These are phyloP conservation scores for Aspergillus nidulans DNA, from an alignment of 495 filamentous ascomycete genomes.

Conservation along the genomic window DNA sequence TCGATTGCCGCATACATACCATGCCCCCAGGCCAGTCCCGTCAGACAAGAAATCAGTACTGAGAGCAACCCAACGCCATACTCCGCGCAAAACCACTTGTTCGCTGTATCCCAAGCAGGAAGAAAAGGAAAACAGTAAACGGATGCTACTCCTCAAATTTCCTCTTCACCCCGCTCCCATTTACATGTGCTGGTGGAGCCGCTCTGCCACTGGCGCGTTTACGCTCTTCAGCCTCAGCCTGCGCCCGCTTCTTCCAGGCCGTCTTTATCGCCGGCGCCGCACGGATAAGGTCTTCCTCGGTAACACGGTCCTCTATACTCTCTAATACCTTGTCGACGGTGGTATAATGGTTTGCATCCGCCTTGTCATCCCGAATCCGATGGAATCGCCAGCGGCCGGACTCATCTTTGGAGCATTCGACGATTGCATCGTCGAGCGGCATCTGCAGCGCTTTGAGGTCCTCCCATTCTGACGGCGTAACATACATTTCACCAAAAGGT, in stretches of 20 bases:
- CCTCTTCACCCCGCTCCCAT: slow-evolving; percentile 42
- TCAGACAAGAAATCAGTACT: background rate
- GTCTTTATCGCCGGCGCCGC: slow-evolving; percentile 62
- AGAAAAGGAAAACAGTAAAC: slow-evolving; percentile 6
- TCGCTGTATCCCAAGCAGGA: slow-evolving; percentile 2
- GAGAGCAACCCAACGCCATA: slow-evolving; percentile 8
- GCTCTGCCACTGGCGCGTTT: slow-evolving; percentile 20
- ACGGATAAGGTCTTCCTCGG: slow-evolving; percentile 60
- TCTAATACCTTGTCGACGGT: slow-evolving; percentile 77
- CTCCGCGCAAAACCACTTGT: slow-evolving; percentile 21
- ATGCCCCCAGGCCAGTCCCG: too few species aligned
- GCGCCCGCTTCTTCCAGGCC: slow-evolving; percentile 63
- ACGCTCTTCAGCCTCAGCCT: slow-evolving; percentile 24
- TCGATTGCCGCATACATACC: too few species aligned
- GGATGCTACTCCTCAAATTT: slow-evolving; percentile 43
- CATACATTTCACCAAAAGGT: slow-evolving; percentile 58
- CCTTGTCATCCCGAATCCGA: slow-evolving; percentile 85
- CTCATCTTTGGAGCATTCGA: slow-evolving; percentile 80
- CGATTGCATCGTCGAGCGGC: slow-evolving; percentile 75
- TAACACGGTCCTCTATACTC: slow-evolving; percentile 71
- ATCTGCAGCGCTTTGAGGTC: slow-evolving; percentile 62
- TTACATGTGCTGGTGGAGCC: slow-evolving; percentile 18
- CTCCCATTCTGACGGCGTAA: slow-evolving; percentile 81
- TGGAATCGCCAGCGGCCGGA: slow-evolving; percentile 75
- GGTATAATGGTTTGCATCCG: slow-evolving; percentile 79